Percentiles rank a stretch among this genome's conserved stretches.
Evolutionary conservation across 2,329 filamentous ascomycete species (phyloP).

Genomic region (Talaromyces amestolkiae): DNA sequence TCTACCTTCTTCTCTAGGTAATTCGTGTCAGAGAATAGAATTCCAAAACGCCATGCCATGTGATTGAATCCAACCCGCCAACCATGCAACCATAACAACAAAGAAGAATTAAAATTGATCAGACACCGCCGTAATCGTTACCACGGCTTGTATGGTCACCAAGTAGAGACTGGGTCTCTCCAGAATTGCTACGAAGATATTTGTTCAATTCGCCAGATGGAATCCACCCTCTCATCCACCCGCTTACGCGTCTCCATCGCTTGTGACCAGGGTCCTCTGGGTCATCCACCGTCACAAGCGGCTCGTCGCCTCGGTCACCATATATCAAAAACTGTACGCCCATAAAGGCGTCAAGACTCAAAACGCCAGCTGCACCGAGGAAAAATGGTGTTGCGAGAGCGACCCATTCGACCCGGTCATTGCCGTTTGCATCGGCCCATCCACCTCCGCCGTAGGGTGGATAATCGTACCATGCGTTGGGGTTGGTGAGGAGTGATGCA

Average conservation of each 20-base stretch:
- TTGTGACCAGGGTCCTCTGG: slow-evolving; percentile 37
- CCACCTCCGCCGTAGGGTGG: slow-evolving; percentile 57
- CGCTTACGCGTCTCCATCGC: slow-evolving; percentile 58
- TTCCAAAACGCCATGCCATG: neutral
- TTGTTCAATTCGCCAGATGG: slow-evolving; percentile 41
- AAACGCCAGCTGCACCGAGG: slow-evolving; percentile 63
- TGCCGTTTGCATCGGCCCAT: slow-evolving; percentile 59
- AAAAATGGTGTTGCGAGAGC: slow-evolving; percentile 61
- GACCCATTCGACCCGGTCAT: slow-evolving; percentile 56
- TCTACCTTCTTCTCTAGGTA: neutral
- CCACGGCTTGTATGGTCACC: neutral
- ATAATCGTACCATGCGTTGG: slow-evolving; percentile 60
- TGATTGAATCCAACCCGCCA: neutral
- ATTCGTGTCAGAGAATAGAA: neutral
- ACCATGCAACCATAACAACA: neutral
- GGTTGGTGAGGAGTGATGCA: slow-evolving; percentile 60
- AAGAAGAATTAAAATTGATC: neutral
- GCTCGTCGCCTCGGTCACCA: slow-evolving; percentile 46
- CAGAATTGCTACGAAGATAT: slow-evolving; percentile 35
- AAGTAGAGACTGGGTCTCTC: slow-evolving; percentile 11
- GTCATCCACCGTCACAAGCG: slow-evolving; percentile 50
- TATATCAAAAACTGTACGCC: slow-evolving; percentile 63
- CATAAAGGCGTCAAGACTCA: slow-evolving; percentile 61
- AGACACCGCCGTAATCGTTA: slow-evolving; percentile 7
- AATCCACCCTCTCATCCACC: slow-evolving; percentile 67